Conservation (phyloP, 2,329 filamentous ascomycete species). For the Ceratocystis colombiana region DNA sequence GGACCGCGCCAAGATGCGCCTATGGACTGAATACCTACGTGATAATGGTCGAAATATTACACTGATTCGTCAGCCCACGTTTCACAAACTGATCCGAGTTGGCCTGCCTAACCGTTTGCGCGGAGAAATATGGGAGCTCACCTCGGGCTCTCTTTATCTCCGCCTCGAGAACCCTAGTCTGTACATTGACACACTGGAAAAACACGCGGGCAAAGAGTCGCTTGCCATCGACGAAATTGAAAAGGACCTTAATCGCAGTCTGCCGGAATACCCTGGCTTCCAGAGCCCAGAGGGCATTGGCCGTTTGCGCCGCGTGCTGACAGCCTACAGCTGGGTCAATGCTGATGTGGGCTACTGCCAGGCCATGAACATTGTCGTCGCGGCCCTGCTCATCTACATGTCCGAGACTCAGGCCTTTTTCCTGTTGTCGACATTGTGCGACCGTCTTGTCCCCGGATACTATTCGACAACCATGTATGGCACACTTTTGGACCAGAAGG, state of each 20-base stretch:
- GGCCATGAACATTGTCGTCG: conserved; percentile 99
- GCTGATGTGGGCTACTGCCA: conserved; percentile 95
- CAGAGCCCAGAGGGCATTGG: conserved; percentile 94
- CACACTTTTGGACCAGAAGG: conserved; percentile 88
- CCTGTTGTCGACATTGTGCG: conserved; percentile 80
- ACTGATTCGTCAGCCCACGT: conserved; percentile 87
- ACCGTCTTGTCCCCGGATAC: conserved; percentile 86
- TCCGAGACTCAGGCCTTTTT: conserved; percentile 95
- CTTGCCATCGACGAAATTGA: conserved; percentile 98
- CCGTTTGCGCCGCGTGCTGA: conserved; percentile 77
- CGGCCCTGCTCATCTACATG: conserved; percentile 96
- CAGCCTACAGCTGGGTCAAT: conserved; percentile 96
- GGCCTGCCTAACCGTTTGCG: conserved; percentile 85
- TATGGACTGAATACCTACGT: conserved; percentile 93
- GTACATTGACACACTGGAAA: conserved; percentile 73
- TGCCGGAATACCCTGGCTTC: conserved; percentile 95
- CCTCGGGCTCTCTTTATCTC: conserved; percentile 81
- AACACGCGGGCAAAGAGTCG: conserved; percentile 76
- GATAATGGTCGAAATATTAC: conserved; percentile 93
- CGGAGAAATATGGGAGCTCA: conserved; percentile 92
- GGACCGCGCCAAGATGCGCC: conserved; percentile 90
- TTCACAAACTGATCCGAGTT: conserved; percentile 93
- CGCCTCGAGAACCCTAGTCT: conserved; percentile 75
- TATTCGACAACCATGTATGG: conserved; percentile 99
- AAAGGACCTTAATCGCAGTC: conserved; percentile 90